phyloP scores from a whole-genome alignment of 371 early-diverging fungal species.

The Chytridium lagenaria region DNA sequence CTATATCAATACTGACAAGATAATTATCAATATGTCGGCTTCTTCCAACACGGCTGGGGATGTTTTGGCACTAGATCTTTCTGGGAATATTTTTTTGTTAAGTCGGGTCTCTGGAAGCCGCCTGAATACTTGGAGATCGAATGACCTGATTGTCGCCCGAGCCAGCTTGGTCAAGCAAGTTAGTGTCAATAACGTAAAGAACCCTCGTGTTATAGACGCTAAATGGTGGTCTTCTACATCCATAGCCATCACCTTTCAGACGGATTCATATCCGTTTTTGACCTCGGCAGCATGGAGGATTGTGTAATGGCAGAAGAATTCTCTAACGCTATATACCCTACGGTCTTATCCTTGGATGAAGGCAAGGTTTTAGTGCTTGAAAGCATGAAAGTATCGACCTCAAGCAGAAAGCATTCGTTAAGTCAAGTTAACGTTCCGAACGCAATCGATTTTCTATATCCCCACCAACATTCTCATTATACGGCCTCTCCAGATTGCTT shows the following conservation, averaged over 20 bases:
- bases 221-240: constrained; percentile 23
- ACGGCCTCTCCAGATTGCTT: constrained; percentile 22
- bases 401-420: no score
- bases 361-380: constrained; percentile 23
- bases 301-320: background rate
- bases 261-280: constrained; percentile 12
- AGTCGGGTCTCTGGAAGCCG: background rate
- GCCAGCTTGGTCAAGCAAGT: background rate
- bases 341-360: background rate
- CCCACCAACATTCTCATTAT: constrained; percentile 36
- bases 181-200: background rate
- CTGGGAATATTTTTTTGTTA: background rate
- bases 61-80: constrained; percentile 18
- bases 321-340: background rate
- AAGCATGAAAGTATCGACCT: no score
- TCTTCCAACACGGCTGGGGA: background rate
- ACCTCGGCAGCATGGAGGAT: background rate
- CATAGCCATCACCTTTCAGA: background rate
- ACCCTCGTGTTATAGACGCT: background rate
- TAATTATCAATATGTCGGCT: background rate
- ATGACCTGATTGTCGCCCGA: background rate
- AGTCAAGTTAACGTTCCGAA: no score
- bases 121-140: background rate
- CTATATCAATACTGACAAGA: background rate
- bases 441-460: no score